These are phyloP conservation scores for Aspergillus sparsus DNA, from an alignment of 495 filamentous ascomycete species.

Conservation along the genomic window DNA sequence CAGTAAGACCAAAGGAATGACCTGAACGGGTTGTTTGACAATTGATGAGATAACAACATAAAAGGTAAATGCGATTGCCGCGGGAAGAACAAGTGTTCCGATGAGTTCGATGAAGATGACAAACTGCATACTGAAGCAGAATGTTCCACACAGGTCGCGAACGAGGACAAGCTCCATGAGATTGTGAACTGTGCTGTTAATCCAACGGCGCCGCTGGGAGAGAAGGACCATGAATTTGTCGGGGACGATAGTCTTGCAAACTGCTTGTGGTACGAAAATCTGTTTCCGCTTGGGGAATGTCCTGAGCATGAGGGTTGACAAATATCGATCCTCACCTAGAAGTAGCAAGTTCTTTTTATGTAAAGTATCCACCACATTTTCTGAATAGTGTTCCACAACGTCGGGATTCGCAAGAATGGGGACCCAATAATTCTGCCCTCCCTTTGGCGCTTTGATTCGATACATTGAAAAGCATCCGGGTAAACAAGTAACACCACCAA, in stretches of 20 bases:
- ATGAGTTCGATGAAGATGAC: conserved; percentile 95
- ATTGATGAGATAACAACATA: conserved; percentile 94
- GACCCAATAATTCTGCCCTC: conserved; percentile 98
- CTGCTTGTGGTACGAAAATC: conserved; percentile 95
- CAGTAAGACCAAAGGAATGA: conserved; percentile 89
- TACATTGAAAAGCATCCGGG: conserved; percentile 99
- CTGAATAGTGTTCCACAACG: conserved; percentile 98
- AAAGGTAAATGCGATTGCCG: conserved; percentile 94
- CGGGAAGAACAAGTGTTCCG: conserved; percentile 91
- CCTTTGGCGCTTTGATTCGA: conserved; percentile 98
- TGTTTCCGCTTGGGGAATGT: conserved; percentile 99
- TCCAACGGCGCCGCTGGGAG: conserved; percentile 95
- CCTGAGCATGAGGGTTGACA: conserved; percentile 95
- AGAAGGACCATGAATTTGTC: conserved; percentile 90
- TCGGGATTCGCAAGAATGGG: conserved; percentile 98
- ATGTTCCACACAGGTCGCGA: conserved; percentile 94
- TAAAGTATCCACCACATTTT: conserved; percentile 98
- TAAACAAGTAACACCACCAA: conserved; percentile 98
- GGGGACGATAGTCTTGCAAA: conserved; percentile 97
- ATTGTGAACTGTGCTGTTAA: conserved; percentile 99
- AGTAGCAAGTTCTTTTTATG: conserved; percentile 98
- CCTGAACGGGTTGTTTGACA: conserved; percentile 74
- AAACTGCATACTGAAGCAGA: conserved; percentile 99
- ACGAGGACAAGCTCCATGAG: conserved; percentile 96
- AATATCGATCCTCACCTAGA: conserved; percentile 94